Conservation (phyloP, 1,284 basidiomycete genomes). For the Porogramme epimiltina region DNA sequence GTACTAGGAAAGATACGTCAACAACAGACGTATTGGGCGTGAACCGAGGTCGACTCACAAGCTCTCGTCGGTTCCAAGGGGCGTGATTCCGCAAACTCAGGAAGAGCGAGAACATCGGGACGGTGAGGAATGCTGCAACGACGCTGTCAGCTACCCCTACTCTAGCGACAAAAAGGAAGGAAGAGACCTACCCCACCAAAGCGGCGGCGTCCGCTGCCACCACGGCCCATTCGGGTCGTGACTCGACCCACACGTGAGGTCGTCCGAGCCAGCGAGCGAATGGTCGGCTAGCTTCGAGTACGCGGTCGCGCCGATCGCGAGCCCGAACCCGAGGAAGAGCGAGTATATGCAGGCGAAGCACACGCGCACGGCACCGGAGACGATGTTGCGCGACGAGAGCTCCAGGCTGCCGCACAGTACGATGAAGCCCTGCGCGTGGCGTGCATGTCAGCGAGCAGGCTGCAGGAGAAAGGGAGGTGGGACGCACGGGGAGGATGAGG, state of each 20-base stretch:
- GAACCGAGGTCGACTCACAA: slow-evolving; percentile 41
- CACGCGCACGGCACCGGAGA: slow-evolving; percentile 83
- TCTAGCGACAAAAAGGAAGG: neutral
- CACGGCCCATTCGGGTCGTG: slow-evolving; percentile 57
- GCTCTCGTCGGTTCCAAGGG: slow-evolving; percentile 70
- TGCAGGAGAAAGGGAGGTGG: neutral
- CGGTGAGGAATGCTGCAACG: slow-evolving; percentile 71
- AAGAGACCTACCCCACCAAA: slow-evolving; percentile 54
- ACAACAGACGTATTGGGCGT: too few relatives aligned
- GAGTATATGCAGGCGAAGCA: slow-evolving; percentile 83
- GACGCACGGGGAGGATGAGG: slow-evolving; percentile 78
- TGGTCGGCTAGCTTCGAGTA: slow-evolving; percentile 59
- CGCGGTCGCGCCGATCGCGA: slow-evolving; percentile 75
- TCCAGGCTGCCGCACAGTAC: slow-evolving; percentile 84
- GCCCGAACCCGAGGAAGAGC: slow-evolving; percentile 80
- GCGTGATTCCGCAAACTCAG: slow-evolving; percentile 81
- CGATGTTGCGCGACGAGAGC: slow-evolving; percentile 76
- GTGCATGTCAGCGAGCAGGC: neutral
- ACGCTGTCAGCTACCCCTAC: neutral
- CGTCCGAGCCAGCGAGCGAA: slow-evolving; percentile 51
- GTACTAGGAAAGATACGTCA: slow-evolving; percentile 44
- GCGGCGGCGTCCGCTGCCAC: slow-evolving; percentile 59
- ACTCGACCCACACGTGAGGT: slow-evolving; percentile 59
- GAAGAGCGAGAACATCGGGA: slow-evolving; percentile 77
- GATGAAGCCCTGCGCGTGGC: slow-evolving; percentile 62